Evolutionary conservation across 2,329 filamentous ascomycete genomes (phyloP), one percentile per base, ranked within the genome.

Genomic region (Alternaria sp.): DNA sequence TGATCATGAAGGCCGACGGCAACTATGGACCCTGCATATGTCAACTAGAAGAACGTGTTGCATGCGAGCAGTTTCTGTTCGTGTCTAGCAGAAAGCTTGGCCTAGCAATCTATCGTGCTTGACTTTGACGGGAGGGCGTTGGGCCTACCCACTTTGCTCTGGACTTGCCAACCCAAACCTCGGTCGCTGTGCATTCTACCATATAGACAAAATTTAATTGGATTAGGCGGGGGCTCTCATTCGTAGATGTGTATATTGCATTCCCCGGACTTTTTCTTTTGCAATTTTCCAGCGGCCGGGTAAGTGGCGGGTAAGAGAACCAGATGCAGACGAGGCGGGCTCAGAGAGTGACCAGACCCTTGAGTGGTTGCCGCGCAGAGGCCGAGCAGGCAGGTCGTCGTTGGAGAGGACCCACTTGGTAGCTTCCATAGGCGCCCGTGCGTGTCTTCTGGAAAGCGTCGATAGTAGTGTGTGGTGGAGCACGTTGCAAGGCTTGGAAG

Each of bases 361-460:
- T 68, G 60, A 72, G 65, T 55, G 34, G 69, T 72, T 71, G 62
- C 48, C 59, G 63, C 59, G 61, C 43, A 25, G 25, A 60, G 64
- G 61, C 59, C 52, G 55, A 57, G 60, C 38, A 38, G 57, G 38
- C 44, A 57, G 36, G 52, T 38, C 43, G 41, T 53, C 46, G 58
- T 59, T 28, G 54, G 36, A 16, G 46, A 44, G 52, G 57, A 46
- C 59, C 60, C 60, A 62, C 57, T 62, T 67, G 61, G 45, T 43
- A 56, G 55, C 41, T 54, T 63, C 52, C 36, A 63, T 49, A 20
- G 61, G 54, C 53, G 65, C 50, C 66, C 62, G 68, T 67, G 65
- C 62, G 63, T 40, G 46, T 49, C 60, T 71, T 70, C 68, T 68
- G 55, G 65, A 70, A 72, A 58, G 57, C 54, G 61, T 54, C 58